Base-by-base conservation (phyloP, 1,284 basidiomycete genomes). In the Leccinum insolens region DNA sequence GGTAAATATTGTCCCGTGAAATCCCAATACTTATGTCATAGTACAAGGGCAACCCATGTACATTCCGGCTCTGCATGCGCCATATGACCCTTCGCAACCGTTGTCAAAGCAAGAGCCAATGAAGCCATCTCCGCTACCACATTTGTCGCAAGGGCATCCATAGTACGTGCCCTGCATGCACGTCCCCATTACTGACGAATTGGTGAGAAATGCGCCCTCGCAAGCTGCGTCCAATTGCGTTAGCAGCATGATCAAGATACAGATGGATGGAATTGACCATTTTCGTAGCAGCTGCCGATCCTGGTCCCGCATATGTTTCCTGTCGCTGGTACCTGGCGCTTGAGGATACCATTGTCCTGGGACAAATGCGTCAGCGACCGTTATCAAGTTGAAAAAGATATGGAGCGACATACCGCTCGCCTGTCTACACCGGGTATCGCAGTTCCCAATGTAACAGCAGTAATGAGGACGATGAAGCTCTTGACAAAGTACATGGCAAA, bases 371-470 rank as follows among this genome's bases (percentile, higher is more conserved):
- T 64, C 9, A 64, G 12, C 8, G 2, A 31, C 3, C 2, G 25
- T 55, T 55, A 28, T 20, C 58, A 17, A 3, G 34, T 44, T 17
- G n/a, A n/a, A 25, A 9, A 25, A 9, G 28, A 25, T 9, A 34
- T 1, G n/a, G 57, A 8, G n/a, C 28, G 14, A 72, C 71, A 8
- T 63, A 72, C 69, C 34, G 9, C 41, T 3, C 49, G 61, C 62
- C 17, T 61, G 49, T 63, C 20, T 11, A 69, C 49, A 37, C 41
- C 39, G 14, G 58, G 59, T 17, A 12, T 66, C 37, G 68, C 70
- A 1, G 52, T 34, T 34, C 39, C 69, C 4, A 66, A 20, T 7
- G 28, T 12, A n/a, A 3, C 25, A n/a, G 11, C 28, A 34, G 17
- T n/a, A 12, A 31, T 11, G 58, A 59, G 17, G 59, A 52, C 5